These are phyloP conservation scores for Syncephalastrum racemosum DNA, from an alignment of 371 early-diverging fungal species.

Conservation along the genomic window DNA sequence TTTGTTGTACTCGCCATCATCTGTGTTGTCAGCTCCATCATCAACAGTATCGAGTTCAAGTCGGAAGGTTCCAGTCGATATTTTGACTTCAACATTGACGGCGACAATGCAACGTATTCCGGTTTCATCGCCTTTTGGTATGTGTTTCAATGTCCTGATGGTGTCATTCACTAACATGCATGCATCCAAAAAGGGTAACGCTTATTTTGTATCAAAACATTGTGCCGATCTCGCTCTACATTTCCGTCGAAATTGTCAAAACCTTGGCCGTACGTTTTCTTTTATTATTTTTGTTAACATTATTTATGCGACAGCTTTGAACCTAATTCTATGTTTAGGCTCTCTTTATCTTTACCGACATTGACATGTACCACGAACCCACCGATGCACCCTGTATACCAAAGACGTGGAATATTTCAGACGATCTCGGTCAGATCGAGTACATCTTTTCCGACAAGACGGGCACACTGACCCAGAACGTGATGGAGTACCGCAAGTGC, in stretches of 20 bases:
- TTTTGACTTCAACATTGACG: constrained; percentile 40
- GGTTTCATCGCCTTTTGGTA: constrained; percentile 55
- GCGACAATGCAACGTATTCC: constrained; percentile 24
- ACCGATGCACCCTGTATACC: constrained; percentile 79
- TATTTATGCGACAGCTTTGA: constrained; percentile 21
- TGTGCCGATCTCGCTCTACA: constrained; percentile 92
- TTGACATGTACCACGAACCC: constrained; percentile 84
- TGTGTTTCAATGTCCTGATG: not conserved
- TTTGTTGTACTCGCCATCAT: constrained; percentile 49
- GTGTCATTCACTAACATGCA: constrained; percentile 1
- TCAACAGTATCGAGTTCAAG: constrained; percentile 60
- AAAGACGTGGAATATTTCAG: constrained; percentile 85
- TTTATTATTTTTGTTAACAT: not conserved
- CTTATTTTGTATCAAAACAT: constrained; percentile 50
- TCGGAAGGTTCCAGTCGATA: constrained; percentile 27
- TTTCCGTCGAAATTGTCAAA: constrained; percentile 92
- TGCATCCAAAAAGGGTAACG: constrained; percentile 31
- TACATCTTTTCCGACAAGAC: constrained; percentile 97
- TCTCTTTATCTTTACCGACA: constrained; percentile 78
- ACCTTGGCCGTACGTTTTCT: constrained; percentile 44
- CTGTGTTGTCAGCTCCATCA: constrained; percentile 63
- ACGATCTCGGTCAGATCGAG: constrained; percentile 88
- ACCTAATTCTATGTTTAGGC: constrained; percentile 43
- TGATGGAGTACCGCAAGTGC: constrained; percentile 78
- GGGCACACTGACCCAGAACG: constrained; percentile 78